Evolutionary conservation across 306 rosid genomes (phyloP).

Genomic region (Sicyos edulis): DNA sequence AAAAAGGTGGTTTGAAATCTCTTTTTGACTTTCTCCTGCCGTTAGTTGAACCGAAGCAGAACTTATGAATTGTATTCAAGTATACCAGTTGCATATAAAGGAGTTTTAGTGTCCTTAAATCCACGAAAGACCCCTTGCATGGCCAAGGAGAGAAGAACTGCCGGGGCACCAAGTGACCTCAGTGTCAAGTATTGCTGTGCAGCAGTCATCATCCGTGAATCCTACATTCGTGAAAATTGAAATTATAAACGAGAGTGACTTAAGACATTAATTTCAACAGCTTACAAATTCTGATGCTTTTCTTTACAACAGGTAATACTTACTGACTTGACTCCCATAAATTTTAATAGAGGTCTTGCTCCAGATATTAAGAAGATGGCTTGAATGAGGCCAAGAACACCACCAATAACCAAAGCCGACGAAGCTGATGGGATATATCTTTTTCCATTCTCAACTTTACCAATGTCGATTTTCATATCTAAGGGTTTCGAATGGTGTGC

Average conservation of each 20-base stretch:
- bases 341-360: constrained; percentile 74
- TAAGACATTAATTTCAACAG: constrained; percentile 10
- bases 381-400: constrained; percentile 69
- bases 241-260: background rate
- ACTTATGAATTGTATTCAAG: constrained; percentile 8
- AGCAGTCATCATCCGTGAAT: constrained; percentile 70
- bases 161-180: constrained; percentile 96
- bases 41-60: constrained; percentile 9
- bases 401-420: constrained; percentile 79
- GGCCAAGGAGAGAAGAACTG: constrained; percentile 89
- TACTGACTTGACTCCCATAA: constrained; percentile 83
- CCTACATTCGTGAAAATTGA: constrained; percentile 43
- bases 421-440: constrained; percentile 90
- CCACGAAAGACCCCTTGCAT: constrained; percentile 97
- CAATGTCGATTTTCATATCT: constrained; percentile 36
- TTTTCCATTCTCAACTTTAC: constrained; percentile 31
- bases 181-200: constrained; percentile 70
- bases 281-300: background rate
- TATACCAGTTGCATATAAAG: constrained; percentile 82
- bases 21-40: background rate
- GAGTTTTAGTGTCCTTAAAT: constrained; percentile 85
- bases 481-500: constrained; percentile 30
- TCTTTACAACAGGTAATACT: constrained; percentile 24
- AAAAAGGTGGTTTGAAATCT: background rate
- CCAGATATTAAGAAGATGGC: constrained; percentile 66